A percentile compares a stretch with the other conserved stretches of the same genome.
Conservation (phyloP, 2,329 filamentous ascomycete species). For the Chalaropsis thielavioides region DNA sequence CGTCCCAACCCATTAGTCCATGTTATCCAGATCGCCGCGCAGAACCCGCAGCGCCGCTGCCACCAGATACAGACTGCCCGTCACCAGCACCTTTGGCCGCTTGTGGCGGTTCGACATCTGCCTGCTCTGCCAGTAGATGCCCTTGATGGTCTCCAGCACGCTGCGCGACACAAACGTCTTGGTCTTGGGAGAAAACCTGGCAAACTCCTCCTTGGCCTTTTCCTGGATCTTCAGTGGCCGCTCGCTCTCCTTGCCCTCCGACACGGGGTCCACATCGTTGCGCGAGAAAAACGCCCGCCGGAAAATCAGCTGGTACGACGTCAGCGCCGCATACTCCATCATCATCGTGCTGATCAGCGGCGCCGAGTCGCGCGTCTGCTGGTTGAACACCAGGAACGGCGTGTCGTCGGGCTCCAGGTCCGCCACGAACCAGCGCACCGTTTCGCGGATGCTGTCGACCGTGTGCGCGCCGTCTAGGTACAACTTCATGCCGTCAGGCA, state of each 20-base stretch:
- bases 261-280: conserved; percentile 36
- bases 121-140: conserved; percentile 32
- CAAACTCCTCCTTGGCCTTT: conserved; percentile 48
- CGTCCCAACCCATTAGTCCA: neutral
- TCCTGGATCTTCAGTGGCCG: conserved; percentile 48
- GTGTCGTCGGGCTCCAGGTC: conserved; percentile 25
- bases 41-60: conserved; percentile 47
- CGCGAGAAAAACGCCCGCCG: conserved; percentile 66
- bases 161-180: conserved; percentile 44
- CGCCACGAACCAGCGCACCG: conserved; percentile 60
- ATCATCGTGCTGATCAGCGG: conserved; percentile 51
- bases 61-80: conserved; percentile 73
- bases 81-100: conserved; percentile 53
- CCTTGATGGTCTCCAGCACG: conserved; percentile 53
- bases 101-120: conserved; percentile 21
- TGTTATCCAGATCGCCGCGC: conserved; percentile 13
- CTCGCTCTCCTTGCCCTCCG: conserved; percentile 22
- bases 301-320: conserved; percentile 37
- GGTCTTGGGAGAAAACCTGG: conserved; percentile 34
- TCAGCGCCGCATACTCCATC: conserved; percentile 33
- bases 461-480: conserved; percentile 83
- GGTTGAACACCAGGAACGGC: conserved; percentile 70
- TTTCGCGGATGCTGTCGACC: conserved; percentile 62
- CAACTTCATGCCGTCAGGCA: conserved; percentile 46
- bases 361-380: conserved; percentile 67